Conservation (phyloP, 192 early-diverging fungal genomes). For the Phycomyces blakesleeanus region DNA sequence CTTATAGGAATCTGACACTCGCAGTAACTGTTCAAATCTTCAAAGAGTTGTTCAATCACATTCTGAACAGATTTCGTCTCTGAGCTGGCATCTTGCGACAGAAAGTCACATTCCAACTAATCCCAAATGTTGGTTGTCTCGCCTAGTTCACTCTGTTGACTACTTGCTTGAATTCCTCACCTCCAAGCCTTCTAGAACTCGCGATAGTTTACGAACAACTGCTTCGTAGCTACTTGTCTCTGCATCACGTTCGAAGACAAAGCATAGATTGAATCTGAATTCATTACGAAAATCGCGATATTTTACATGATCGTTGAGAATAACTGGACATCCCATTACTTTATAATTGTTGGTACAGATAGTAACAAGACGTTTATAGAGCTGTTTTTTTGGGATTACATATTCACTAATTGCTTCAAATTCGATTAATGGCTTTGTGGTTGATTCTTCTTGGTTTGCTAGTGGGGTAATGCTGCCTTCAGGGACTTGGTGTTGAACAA, state of each 20-base stretch:
- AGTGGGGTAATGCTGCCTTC: slow-evolving; percentile 59
- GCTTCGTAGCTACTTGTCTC: slow-evolving; percentile 83
- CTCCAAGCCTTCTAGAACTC: slow-evolving; percentile 79
- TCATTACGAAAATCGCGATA: slow-evolving; percentile 73
- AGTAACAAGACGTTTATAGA: slow-evolving; percentile 74
- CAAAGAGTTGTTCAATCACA: slow-evolving; percentile 79
- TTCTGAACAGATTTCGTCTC: slow-evolving; percentile 52
- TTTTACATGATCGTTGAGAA: slow-evolving; percentile 54
- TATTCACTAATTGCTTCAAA: slow-evolving; percentile 80
- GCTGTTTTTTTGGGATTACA: slow-evolving; percentile 77
- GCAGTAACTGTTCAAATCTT: slow-evolving; percentile 81
- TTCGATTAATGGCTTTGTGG: slow-evolving; percentile 51
- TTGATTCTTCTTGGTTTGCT: neutral
- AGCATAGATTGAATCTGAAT: slow-evolving; percentile 90
- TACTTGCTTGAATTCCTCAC: slow-evolving; percentile 27
- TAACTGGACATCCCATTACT: slow-evolving; percentile 73
- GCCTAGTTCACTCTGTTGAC: neutral
- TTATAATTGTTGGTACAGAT: slow-evolving; percentile 66
- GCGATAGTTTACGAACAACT: slow-evolving; percentile 83
- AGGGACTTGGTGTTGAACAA: slow-evolving; percentile 72
- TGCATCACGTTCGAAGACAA: slow-evolving; percentile 86
- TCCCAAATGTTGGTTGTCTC: neutral
- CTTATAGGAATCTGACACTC: slow-evolving; percentile 87
- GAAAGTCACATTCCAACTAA: slow-evolving; percentile 58
- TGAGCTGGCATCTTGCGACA: slow-evolving; percentile 41